phyloP scores from a whole-genome alignment of 2,329 filamentous ascomycete species.

The Curvularia hawaiiensis region DNA sequence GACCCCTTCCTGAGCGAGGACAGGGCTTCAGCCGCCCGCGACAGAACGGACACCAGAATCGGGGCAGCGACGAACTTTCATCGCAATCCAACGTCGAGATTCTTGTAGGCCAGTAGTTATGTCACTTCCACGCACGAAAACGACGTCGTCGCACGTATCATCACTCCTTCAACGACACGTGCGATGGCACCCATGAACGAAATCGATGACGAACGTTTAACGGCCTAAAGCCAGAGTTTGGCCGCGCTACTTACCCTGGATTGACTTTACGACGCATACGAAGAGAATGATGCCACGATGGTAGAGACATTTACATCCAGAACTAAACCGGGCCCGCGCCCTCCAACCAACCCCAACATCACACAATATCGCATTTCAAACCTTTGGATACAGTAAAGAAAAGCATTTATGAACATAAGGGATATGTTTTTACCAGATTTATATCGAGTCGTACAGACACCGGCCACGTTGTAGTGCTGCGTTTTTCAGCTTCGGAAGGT shows the following conservation, averaged over 20 bases:
- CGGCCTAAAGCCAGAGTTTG: slow-evolving; percentile 36
- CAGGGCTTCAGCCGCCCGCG: slow-evolving; percentile 61
- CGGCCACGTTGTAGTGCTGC: slow-evolving; percentile 3
- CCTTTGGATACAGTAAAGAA: slow-evolving; percentile 37
- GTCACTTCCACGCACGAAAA: slow-evolving; percentile 18
- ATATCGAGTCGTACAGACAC: slow-evolving; percentile 5
- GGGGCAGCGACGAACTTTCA: slow-evolving; percentile 67
- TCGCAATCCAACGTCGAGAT: slow-evolving; percentile 66
- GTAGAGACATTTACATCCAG: slow-evolving; percentile 46
- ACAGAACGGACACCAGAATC: slow-evolving; percentile 66
- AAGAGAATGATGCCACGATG: slow-evolving; percentile 50
- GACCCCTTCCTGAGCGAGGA: slow-evolving; percentile 64
- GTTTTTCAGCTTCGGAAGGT: slow-evolving; percentile 4
- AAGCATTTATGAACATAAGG: slow-evolving; percentile 44
- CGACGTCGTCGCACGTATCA: slow-evolving; percentile 26
- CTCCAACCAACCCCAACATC: slow-evolving; percentile 14
- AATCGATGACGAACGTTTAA: slow-evolving; percentile 39
- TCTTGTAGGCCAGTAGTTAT: slow-evolving; percentile 62
- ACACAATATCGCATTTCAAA: slow-evolving; percentile 14
- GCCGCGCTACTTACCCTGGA: slow-evolving; percentile 33
- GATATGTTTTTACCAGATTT: slow-evolving; percentile 18
- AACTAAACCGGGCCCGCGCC: slow-evolving; percentile 36
- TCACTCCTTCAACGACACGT: slow-evolving; percentile 31
- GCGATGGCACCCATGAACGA: slow-evolving; percentile 37
- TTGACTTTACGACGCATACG: slow-evolving; percentile 48